A percentile compares a stretch with the other conserved stretches of the same genome.
These are phyloP conservation scores for Thraustochytrium striatum DNA, from an alignment of 352 stramenopile species.

Conservation along the genomic window DNA sequence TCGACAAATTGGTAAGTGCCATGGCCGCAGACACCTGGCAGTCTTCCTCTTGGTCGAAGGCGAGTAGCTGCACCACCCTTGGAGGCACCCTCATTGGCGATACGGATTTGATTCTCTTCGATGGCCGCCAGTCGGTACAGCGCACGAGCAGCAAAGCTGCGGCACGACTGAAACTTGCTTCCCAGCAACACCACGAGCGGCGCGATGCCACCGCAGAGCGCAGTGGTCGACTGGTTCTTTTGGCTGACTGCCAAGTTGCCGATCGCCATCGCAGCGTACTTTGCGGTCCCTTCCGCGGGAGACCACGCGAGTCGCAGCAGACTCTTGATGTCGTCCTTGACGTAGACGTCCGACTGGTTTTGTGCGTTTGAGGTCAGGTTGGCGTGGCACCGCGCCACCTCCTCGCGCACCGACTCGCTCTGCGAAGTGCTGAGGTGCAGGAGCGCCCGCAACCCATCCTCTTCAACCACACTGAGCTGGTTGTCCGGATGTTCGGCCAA, in stretches of 20 bases:
- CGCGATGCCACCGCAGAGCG: constrained; percentile 71
- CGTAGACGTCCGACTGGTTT: constrained; percentile 82
- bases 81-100: constrained; percentile 71
- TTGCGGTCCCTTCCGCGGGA: constrained; percentile 73
- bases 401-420: constrained; percentile 85
- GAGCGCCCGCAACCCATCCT: constrained; percentile 74
- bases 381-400: constrained; percentile 79
- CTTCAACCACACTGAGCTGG: constrained; percentile 79
- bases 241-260: constrained; percentile 84
- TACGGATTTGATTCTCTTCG: constrained; percentile 74
- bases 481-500: constrained; percentile 82
- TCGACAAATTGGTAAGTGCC: constrained; percentile 76
- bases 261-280: constrained; percentile 83
- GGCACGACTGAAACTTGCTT: constrained; percentile 65
- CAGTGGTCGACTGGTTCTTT: constrained; percentile 81
- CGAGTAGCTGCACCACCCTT: constrained; percentile 67
- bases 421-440: constrained; percentile 70
- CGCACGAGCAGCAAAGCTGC: constrained; percentile 72
- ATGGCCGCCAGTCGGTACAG: constrained; percentile 81
- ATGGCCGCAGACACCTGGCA: constrained; percentile 72
- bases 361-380: constrained; percentile 90
- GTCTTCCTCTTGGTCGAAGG: constrained; percentile 52
- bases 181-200: constrained; percentile 72
- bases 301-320: constrained; percentile 69
- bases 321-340: constrained; percentile 79